Conservation (phyloP, 2,329 filamentous ascomycete genomes). For the Immersiporthe knoxdaviesiana region DNA sequence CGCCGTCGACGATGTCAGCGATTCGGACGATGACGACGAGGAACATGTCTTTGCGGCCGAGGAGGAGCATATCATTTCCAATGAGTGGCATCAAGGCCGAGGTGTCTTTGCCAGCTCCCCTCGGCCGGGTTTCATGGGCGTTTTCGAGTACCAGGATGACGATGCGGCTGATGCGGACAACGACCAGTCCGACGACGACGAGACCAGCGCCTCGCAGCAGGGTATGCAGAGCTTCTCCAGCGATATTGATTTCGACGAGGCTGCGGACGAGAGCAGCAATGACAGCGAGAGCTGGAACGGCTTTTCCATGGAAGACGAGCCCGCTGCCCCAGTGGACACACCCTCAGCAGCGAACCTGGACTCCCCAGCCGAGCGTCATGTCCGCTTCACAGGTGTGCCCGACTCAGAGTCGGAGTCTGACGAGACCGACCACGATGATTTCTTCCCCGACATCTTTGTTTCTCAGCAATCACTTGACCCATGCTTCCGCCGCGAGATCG, state of each 20-base stretch:
- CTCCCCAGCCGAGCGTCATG: constrained; percentile 59
- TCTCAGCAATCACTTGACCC: constrained; percentile 75
- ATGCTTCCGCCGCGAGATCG: constrained; percentile 72
- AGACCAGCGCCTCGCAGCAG: constrained; percentile 43
- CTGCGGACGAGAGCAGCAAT: constrained; percentile 44
- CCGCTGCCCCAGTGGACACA: constrained; percentile 17
- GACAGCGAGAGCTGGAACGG: constrained; percentile 50
- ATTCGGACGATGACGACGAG: constrained; percentile 78
- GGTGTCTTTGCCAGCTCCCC: constrained; percentile 48
- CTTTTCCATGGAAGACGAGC: constrained; percentile 41
- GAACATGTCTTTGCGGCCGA: constrained; percentile 77
- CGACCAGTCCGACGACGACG: constrained; percentile 43
- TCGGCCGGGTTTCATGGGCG: constrained; percentile 48
- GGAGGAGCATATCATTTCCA: constrained; percentile 70
- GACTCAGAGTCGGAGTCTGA: constrained; percentile 67
- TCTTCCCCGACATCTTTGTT: constrained; percentile 80
- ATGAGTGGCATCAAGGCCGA: constrained; percentile 43
- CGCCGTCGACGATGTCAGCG: constrained; percentile 77
- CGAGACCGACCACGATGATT: constrained; percentile 63
- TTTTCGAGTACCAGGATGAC: constrained; percentile 33
- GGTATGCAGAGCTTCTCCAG: constrained; percentile 35
- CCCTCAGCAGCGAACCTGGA: constrained; percentile 7
- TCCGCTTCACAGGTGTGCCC: constrained; percentile 72
- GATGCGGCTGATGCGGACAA: constrained; percentile 44
- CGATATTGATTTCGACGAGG: constrained; percentile 41